These are phyloP conservation scores for Aspergillus aculeatus DNA, from an alignment of 2,329 filamentous ascomycete genomes.

Conservation along the genomic window DNA sequence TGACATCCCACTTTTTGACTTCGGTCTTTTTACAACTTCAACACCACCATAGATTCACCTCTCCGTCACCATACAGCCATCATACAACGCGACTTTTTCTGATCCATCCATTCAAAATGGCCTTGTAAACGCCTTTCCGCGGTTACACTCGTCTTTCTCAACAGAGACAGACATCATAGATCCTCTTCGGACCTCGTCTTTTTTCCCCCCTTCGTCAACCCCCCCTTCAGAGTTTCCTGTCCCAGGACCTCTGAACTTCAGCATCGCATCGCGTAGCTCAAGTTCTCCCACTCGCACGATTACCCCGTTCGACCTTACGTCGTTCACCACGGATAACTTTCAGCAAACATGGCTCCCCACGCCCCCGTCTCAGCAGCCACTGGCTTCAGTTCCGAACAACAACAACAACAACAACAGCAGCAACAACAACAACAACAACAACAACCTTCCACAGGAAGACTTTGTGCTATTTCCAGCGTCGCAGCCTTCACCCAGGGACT, in stretches of 20 bases:
- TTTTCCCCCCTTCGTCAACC: conserved; percentile 30
- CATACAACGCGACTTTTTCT: conserved; percentile 19
- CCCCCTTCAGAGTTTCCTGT: conserved; percentile 44
- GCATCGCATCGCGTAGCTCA: conserved; percentile 44
- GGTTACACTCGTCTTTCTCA: conserved; percentile 36
- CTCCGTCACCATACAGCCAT: conserved; percentile 22
- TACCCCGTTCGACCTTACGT: conserved; percentile 44
- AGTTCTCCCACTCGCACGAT: conserved; percentile 39
- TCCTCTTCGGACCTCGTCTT: conserved; percentile 31
- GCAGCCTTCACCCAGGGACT: conserved; percentile 35
- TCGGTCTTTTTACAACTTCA: conserved; percentile 9
- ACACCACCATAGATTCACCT: conserved; percentile 11
- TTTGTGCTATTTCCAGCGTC: conserved; percentile 45
- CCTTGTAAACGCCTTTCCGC: conserved; percentile 38
- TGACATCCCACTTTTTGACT: conserved; percentile 7
- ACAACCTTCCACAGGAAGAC: conserved; percentile 39
- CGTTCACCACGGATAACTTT: conserved; percentile 51
- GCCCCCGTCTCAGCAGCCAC: conserved; percentile 44
- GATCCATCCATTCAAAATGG: conserved; percentile 37
- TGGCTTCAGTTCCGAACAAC: conserved; percentile 34
- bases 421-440: conserved; percentile 31
- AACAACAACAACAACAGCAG: conserved; percentile 30
- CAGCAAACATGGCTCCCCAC: conserved; percentile 50
- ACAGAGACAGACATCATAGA: conserved; percentile 43
- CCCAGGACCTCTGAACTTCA: conserved; percentile 47